These are phyloP conservation scores for Taphrina wiesneri DNA, from an alignment of 1,139 yeast genomes.

Conservation along the genomic window DNA sequence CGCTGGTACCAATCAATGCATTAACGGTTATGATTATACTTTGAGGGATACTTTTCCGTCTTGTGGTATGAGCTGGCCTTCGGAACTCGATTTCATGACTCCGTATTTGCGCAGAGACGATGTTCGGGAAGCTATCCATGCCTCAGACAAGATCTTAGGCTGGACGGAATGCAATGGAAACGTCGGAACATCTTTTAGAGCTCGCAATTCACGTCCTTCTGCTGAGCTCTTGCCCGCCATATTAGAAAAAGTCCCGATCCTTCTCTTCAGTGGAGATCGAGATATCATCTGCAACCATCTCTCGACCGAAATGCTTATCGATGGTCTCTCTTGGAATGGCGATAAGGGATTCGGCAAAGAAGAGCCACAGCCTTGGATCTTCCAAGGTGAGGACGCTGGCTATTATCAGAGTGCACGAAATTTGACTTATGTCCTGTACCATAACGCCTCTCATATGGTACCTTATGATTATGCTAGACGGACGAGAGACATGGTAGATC, in stretches of 20 bases:
- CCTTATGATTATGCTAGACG: constrained; percentile 77
- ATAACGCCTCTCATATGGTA: constrained; percentile 89
- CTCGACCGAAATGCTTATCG: constrained; percentile 70
- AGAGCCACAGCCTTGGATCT: constrained; percentile 42
- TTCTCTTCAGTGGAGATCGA: constrained; percentile 82
- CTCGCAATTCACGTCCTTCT: constrained; percentile 60
- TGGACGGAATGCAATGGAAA: constrained; percentile 79
- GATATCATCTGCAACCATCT: constrained; percentile 84
- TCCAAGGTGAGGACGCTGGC: constrained; percentile 44
- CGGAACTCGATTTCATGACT: constrained; percentile 59
- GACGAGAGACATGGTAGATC: constrained; percentile 61
- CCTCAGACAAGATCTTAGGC: constrained; percentile 43
- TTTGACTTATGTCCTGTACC: constrained; percentile 72
- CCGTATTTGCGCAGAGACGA: constrained; percentile 60
- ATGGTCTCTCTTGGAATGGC: constrained; percentile 68
- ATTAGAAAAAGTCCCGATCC: constrained; percentile 60
- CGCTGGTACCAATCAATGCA: constrained; percentile 54
- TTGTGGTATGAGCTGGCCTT: constrained; percentile 97
- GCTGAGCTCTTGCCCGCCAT: constrained; percentile 65
- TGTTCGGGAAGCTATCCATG: constrained; percentile 59
- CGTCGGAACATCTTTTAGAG: constrained; percentile 59
- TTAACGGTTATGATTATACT: constrained; percentile 80
- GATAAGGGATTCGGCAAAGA: constrained; percentile 54
- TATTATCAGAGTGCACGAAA: constrained; percentile 56
- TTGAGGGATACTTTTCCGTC: constrained; percentile 72